Evolutionary conservation across 192 early-diverging fungal species (phyloP).

Genomic region (Dispira simplex): DNA sequence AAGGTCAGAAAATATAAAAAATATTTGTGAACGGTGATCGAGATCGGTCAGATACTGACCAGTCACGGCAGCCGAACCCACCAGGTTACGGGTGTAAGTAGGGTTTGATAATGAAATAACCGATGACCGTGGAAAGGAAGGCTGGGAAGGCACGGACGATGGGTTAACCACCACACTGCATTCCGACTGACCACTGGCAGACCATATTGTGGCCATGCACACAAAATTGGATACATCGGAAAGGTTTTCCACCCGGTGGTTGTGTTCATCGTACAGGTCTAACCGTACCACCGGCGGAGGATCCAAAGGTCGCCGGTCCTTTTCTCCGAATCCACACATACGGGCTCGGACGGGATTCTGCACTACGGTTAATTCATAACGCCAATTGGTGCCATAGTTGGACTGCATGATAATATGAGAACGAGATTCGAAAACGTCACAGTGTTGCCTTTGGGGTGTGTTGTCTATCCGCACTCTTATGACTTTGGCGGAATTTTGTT

Average conservation of each 20-base stretch:
- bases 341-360: constrained; percentile 56
- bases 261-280: constrained; percentile 33
- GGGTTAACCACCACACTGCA: constrained; percentile 33
- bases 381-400: neutral
- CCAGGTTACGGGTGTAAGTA: constrained; percentile 29
- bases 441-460: too few species aligned
- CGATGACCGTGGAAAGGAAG: constrained; percentile 18
- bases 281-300: constrained; percentile 54
- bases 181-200: constrained; percentile 21
- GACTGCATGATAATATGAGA: neutral
- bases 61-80: constrained; percentile 46
- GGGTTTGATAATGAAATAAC: constrained; percentile 24
- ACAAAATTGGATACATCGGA: constrained; percentile 25
- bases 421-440: too few species aligned
- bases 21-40: constrained; percentile 43
- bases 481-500: too few species aligned
- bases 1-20: constrained; percentile 67
- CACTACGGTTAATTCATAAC: constrained; percentile 41
- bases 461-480: too few species aligned
- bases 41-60: constrained; percentile 47
- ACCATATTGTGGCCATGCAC: constrained; percentile 26
- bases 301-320: constrained; percentile 51
- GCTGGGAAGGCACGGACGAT: constrained; percentile 27
- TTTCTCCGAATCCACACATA: constrained; percentile 65
- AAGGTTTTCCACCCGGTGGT: constrained; percentile 33